These are phyloP conservation scores for Brassica juncea DNA, from an alignment of 345 rosid species.

Conservation along the genomic window DNA sequence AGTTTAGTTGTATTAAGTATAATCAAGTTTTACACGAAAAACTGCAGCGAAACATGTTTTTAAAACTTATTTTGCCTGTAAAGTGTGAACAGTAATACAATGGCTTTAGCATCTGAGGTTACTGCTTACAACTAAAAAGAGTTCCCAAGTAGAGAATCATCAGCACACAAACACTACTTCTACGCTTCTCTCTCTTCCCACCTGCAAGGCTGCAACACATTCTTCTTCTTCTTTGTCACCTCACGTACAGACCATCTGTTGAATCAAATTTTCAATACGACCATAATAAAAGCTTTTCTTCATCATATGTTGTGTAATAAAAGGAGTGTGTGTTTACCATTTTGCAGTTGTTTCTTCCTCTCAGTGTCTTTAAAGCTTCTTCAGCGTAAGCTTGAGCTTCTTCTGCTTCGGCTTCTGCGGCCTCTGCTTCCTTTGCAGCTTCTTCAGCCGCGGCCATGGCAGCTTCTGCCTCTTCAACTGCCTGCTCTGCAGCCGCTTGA, in stretches of 20 bases:
- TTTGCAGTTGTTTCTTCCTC: slow-evolving; percentile 55
- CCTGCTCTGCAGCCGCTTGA: slow-evolving; percentile 79
- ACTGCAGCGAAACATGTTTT: background rate
- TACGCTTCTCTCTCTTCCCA: background rate
- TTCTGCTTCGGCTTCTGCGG: slow-evolving; percentile 93
- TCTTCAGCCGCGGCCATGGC: slow-evolving; percentile 91
- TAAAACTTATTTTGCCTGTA: background rate
- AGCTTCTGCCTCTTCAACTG: slow-evolving; percentile 93
- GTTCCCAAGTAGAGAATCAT: slow-evolving; percentile 27
- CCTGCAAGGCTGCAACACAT: background rate
- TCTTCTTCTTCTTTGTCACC: slow-evolving; percentile 12
- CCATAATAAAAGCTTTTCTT: background rate
- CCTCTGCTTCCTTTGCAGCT: slow-evolving; percentile 95
- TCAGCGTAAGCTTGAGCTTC: slow-evolving; percentile 91
- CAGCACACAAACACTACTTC: slow-evolving; percentile 13
- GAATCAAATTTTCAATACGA: slow-evolving; percentile 9
- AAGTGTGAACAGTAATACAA: slow-evolving; percentile 10
- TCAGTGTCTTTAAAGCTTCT: slow-evolving; percentile 73
- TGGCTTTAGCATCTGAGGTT: background rate
- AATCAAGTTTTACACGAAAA: background rate
- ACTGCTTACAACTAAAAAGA: slow-evolving; percentile 27
- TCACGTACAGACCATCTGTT: slow-evolving; percentile 32
- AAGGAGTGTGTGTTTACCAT: slow-evolving; percentile 42
- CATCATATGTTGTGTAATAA: background rate
- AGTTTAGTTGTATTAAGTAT: too few relatives aligned